A percentile compares a stretch with the other conserved stretches of the same genome.
Conservation (phyloP, 495 filamentous ascomycete genomes). For the Talaromyces adpressus region DNA sequence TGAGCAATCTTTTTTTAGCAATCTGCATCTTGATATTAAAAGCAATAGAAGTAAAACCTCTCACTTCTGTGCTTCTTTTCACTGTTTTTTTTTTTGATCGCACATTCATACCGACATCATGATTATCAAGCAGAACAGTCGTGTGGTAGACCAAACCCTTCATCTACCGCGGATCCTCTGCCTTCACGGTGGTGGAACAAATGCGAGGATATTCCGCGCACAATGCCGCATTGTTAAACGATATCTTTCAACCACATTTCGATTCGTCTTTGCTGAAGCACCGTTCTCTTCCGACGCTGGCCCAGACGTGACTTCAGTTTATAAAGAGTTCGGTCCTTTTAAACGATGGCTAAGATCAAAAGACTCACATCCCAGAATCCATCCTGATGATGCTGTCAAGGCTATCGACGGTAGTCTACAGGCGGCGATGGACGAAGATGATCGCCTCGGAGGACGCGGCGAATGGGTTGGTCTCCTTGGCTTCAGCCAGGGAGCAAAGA, state of each 20-base stretch:
- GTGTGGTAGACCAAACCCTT: conserved; percentile 10
- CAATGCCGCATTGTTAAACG: conserved; percentile 49
- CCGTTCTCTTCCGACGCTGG: conserved; percentile 45
- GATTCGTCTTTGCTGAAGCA: conserved; percentile 53
- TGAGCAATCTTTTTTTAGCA: too few species aligned
- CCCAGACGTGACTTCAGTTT: conserved; percentile 44
- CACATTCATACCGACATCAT: background rate
- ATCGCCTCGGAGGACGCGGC: conserved; percentile 36
- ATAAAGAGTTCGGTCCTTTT: conserved; percentile 48
- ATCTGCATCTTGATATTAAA: background rate
- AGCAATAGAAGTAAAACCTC: background rate
- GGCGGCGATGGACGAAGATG: conserved; percentile 27
- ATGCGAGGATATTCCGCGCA: conserved; percentile 47
- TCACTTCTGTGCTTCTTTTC: background rate
- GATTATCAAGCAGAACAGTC: background rate
- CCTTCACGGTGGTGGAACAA: conserved; percentile 61
- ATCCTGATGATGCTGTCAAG: conserved; percentile 11
- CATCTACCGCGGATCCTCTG: conserved; percentile 56
- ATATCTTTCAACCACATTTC: conserved; percentile 40
- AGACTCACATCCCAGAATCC: conserved; percentile 23
- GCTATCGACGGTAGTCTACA: conserved; percentile 16
- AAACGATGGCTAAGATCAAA: conserved; percentile 50
- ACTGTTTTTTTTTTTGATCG: background rate
- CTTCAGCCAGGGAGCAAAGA: conserved; percentile 53
- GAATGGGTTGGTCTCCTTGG: conserved; percentile 53